Conservation (phyloP, 495 filamentous ascomycete species). For the Podospora appendiculata region DNA sequence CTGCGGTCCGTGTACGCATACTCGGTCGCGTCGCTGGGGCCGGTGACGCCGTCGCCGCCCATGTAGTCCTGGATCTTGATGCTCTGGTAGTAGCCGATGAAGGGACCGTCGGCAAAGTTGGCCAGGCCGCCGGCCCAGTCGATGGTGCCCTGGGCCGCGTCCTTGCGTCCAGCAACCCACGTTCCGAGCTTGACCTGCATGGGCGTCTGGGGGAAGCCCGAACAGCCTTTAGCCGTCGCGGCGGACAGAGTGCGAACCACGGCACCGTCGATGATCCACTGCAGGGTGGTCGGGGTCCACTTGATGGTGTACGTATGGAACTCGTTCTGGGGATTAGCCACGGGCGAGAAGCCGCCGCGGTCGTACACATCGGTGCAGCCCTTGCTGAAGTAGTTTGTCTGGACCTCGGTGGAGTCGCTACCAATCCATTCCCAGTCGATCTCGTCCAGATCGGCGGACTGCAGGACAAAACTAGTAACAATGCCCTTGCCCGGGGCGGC, state of each 20-base stretch:
- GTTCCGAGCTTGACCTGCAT: slow-evolving; percentile 80
- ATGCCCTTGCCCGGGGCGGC: slow-evolving; percentile 62
- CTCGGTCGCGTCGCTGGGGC: slow-evolving; percentile 41
- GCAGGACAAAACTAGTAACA: slow-evolving; percentile 77
- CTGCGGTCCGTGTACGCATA: slow-evolving; percentile 69
- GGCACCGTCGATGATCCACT: slow-evolving; percentile 75
- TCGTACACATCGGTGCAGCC: slow-evolving; percentile 68
- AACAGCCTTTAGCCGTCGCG: slow-evolving; percentile 45
- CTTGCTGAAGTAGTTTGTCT: slow-evolving; percentile 95
- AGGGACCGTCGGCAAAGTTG: slow-evolving; percentile 70
- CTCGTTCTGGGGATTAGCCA: slow-evolving; percentile 51
- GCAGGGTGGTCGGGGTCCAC: slow-evolving; percentile 68
- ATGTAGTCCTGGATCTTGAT: slow-evolving; percentile 81
- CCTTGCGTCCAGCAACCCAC: slow-evolving; percentile 74
- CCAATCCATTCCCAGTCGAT: slow-evolving; percentile 90
- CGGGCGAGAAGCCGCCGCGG: slow-evolving; percentile 60
- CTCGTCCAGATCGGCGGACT: slow-evolving; percentile 90
- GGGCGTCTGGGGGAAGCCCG: slow-evolving; percentile 83
- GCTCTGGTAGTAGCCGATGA: slow-evolving; percentile 75
- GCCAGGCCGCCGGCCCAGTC: slow-evolving; percentile 80
- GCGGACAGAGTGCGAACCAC: slow-evolving; percentile 64
- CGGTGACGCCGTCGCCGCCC: slow-evolving; percentile 61
- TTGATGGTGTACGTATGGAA: slow-evolving; percentile 85
- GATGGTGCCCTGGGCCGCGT: slow-evolving; percentile 66
- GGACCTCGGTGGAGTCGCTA: slow-evolving; percentile 53